Conservation (phyloP, 768 basidiomycete species). For the Termitomyces sp. region DNA sequence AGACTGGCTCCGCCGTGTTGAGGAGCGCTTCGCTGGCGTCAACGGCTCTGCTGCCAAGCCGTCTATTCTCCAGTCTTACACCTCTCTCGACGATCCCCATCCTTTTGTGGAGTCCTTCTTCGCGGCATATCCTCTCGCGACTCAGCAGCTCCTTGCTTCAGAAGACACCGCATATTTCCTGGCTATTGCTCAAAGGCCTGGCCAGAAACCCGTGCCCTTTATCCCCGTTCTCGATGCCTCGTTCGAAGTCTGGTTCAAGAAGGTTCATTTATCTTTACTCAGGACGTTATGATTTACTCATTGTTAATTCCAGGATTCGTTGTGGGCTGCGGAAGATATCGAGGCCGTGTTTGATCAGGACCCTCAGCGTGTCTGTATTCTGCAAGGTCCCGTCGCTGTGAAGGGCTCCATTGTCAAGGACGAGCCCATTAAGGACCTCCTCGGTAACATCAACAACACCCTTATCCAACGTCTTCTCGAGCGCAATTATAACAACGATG, state of each 20-base stretch:
- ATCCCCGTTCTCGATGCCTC: conserved; percentile 91
- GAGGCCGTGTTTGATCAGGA: conserved; percentile 99
- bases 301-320: conserved; percentile 64
- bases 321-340: conserved; percentile 97
- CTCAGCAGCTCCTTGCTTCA: conserved; percentile 81
- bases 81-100: conserved; percentile 76
- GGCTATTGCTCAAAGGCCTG: conserved; percentile 90
- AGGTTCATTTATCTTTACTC: conserved; percentile 43
- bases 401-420: conserved; percentile 87
- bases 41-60: conserved; percentile 72
- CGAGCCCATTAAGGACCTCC: conserved; percentile 89
- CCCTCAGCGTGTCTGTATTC: conserved; percentile 95
- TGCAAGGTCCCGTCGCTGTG: conserved; percentile 94
- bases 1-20: conserved; percentile 94
- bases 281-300: neutral
- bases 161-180: conserved; percentile 97
- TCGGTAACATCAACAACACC: conserved; percentile 79
- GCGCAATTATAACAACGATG: conserved; percentile 74
- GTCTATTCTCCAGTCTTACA: conserved; percentile 83
- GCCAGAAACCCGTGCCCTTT: conserved; percentile 98
- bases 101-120: conserved; percentile 82
- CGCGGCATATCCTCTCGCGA: conserved; percentile 76
- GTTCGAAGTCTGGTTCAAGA: conserved; percentile 99
- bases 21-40: conserved; percentile 92
- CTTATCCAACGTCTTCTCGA: conserved; percentile 80